Conservation (phyloP, 2,329 filamentous ascomycete species). For the Pleochaeta shiraiana region DNA sequence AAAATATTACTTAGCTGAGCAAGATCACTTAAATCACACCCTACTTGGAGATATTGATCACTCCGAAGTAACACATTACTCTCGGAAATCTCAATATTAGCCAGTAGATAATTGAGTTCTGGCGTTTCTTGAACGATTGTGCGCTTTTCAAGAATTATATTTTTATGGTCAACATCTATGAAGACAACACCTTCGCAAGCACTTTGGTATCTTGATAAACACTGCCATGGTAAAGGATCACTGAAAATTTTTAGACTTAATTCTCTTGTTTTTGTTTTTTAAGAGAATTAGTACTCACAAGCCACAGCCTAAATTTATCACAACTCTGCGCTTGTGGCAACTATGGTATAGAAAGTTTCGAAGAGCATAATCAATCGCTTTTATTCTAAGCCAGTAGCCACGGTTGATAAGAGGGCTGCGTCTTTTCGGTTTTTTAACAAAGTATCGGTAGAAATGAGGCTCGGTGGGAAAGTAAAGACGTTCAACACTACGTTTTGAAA, state of each 20-base stretch:
- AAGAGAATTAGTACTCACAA: conserved; percentile 37
- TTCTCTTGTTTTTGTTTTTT: neutral
- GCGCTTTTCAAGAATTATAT: conserved; percentile 55
- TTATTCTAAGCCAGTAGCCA: conserved; percentile 52
- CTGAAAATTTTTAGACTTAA: conserved; percentile 24
- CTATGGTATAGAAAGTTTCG: conserved; percentile 44
- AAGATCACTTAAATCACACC: conserved; percentile 58
- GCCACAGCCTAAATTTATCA: conserved; percentile 75
- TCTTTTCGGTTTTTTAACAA: conserved; percentile 65
- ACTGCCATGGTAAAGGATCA: conserved; percentile 74
- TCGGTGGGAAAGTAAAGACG: conserved; percentile 58
- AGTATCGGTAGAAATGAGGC: conserved; percentile 69
- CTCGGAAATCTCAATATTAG: conserved; percentile 22
- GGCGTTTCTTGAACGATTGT: conserved; percentile 40
- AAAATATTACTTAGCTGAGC: conserved; percentile 36
- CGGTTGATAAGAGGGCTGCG: conserved; percentile 79
- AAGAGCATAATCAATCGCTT: conserved; percentile 56
- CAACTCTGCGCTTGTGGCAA: conserved; percentile 38
- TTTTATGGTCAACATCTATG: conserved; percentile 70
- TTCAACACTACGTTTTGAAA: conserved; percentile 86
- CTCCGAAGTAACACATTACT: conserved; percentile 37
- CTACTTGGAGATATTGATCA: conserved; percentile 53
- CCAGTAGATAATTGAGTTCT: conserved; percentile 32
- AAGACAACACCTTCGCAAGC: conserved; percentile 40
- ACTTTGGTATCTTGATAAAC: conserved; percentile 41